phyloP scores from a whole-genome alignment of 768 basidiomycete species.

The Leucocoprinus leucothites region DNA sequence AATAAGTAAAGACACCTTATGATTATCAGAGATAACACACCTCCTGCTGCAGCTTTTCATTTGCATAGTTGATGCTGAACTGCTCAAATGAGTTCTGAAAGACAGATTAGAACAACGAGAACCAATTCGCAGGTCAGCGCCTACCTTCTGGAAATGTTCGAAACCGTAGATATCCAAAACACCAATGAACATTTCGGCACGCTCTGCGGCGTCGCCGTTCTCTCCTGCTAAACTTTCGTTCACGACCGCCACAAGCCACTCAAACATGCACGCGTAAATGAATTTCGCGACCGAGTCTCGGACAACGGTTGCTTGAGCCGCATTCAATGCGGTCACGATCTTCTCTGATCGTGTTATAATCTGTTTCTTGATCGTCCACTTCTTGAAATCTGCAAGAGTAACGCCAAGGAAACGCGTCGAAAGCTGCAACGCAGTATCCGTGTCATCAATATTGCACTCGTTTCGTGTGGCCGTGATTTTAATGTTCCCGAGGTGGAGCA shows the following conservation, averaged over 20 bases:
- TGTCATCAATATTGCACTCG: conserved; percentile 83
- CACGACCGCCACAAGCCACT: conserved; percentile 96
- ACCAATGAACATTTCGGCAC: conserved; percentile 98
- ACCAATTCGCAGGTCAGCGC: not conserved
- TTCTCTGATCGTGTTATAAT: conserved; percentile 93
- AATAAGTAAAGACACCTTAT: conserved; percentile 12
- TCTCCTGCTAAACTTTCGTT: conserved; percentile 98
- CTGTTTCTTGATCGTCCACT: conserved; percentile 98
- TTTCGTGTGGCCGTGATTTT: conserved; percentile 78
- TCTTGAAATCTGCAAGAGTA: conserved; percentile 90
- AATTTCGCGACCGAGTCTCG: conserved; percentile 97
- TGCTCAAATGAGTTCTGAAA: conserved; percentile 88
- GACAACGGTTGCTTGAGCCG: conserved; percentile 88
- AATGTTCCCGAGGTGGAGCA: conserved; percentile 98
- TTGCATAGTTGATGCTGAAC: conserved; percentile 99
- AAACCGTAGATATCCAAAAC: conserved; percentile 98
- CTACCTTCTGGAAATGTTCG: conserved; percentile 93
- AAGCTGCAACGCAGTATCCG: conserved; percentile 73
- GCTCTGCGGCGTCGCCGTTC: conserved; percentile 82
- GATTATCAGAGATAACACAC: conserved; percentile 35
- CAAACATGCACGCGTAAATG: conserved; percentile 97
- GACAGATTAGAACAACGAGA: not conserved
- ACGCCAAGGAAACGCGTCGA: conserved; percentile 91
- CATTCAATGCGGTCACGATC: conserved; percentile 85
- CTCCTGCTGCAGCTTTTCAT: conserved; percentile 98